A percentile compares a stretch with the other conserved stretches of the same genome.
Evolutionary conservation across 140 eudicot genomes (phyloP).

Genomic region (Oenanthe javanica): DNA sequence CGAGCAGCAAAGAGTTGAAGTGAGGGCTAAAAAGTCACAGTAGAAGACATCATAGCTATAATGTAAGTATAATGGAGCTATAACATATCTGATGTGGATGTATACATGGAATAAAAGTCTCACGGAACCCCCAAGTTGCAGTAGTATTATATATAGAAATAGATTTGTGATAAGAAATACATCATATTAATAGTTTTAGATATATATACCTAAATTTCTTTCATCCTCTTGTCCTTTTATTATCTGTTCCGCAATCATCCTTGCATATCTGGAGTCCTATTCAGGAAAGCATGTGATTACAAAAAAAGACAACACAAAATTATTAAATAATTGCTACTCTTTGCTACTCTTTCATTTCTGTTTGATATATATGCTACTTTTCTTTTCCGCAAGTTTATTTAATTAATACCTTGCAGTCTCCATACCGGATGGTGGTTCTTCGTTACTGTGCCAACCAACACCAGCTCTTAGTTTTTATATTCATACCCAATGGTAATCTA

Average conservation of each 20-base stretch:
- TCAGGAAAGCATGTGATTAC: too few species aligned
- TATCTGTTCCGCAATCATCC: background rate
- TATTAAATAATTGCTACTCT: background rate
- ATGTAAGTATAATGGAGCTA: too few species aligned
- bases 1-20: too few species aligned
- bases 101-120: too few species aligned
- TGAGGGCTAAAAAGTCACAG: too few species aligned
- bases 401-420: conserved; percentile 42
- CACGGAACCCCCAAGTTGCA: too few species aligned
- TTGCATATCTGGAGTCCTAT: background rate
- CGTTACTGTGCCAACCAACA: background rate
- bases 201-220: background rate
- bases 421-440: background rate
- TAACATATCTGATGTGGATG: too few species aligned
- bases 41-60: too few species aligned
- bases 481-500: conserved; percentile 64
- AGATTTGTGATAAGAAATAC: too few species aligned
- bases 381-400: conserved; percentile 67
- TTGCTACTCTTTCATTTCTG: background rate
- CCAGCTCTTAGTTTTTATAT: conserved; percentile 57
- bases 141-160: too few species aligned
- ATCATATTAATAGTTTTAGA: background rate
- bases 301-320: background rate
- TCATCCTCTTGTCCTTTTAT: background rate
- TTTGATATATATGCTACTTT: background rate